Evolutionary conservation across 805 yeast species (phyloP), one percentile per base, ranked within the genome.

Genomic region (Cyberlindnera misumaiensis): DNA sequence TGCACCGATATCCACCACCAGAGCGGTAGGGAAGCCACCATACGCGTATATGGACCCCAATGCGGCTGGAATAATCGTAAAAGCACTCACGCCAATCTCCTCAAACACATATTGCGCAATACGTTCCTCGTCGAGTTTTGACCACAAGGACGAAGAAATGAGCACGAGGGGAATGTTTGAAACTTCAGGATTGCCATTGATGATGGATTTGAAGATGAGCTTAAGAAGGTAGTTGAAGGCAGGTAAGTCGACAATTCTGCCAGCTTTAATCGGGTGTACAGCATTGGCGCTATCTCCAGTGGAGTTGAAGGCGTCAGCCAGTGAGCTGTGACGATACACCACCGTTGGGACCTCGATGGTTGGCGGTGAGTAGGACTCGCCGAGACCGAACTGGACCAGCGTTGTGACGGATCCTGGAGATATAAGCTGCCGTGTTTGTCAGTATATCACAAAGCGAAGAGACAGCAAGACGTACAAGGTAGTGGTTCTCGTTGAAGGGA

Each of bases 371-470:
- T 85, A 69, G 1, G 83, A 67, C 49, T 83, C 94, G 20, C 71
- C 67, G 20, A 89, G 65, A 2, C 96, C 96, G 56, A 84, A 79
- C 48, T 83, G 83, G 22, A 85, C 84, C 38, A 81, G 64, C 0
- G 97, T 86, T 38, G 72, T 64, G 38, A 64, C 67, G 3, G 95
- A 82, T 22, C 96, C 96, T 1, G 95, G 85, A 39, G 86, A 80
- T 22, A 89, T 73, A 22, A 89, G 73, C 65, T 59, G 27, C 26
- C 26, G n/a, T 20, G 44, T 39, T 31, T 28, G 52, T 45, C 16
- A 33, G 25, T 7, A n/a, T n/a, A n/a, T n/a, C 13, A 22, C 18
- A 5, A 5, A 5, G 11, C 5, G 5, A 18, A 22, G 30, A 6
- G 29, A 4, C 7, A 32, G 14, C 10, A 4, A 8, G n/a, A 48